These are phyloP conservation scores for Fusarium tuaranense DNA, from an alignment of 2,329 filamentous ascomycete genomes.

Conservation along the genomic window DNA sequence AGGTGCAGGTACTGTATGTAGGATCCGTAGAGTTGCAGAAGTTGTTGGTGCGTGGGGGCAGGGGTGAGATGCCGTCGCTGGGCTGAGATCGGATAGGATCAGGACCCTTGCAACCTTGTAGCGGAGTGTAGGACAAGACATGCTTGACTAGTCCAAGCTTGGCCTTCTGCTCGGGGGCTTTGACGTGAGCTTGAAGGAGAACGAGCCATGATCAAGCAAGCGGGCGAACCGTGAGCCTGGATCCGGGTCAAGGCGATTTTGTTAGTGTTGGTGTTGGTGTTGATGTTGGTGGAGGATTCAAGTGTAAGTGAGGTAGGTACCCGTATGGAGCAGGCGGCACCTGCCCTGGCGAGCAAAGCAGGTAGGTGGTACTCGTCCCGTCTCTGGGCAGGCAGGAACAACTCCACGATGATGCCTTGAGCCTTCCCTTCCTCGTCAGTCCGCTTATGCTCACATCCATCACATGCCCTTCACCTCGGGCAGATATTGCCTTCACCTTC, in stretches of 20 bases:
- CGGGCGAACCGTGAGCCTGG: constrained; percentile 10
- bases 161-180: not conserved
- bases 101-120: constrained; percentile 11
- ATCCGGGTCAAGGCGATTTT: constrained; percentile 10
- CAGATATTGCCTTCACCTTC: constrained; percentile 4
- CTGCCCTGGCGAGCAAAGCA: not conserved
- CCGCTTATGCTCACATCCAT: constrained; percentile 10
- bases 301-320: constrained; percentile 10
- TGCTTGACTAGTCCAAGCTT: not conserved
- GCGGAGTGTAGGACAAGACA: constrained; percentile 6
- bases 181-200: constrained; percentile 1
- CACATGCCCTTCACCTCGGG: constrained; percentile 11
- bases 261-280: constrained; percentile 8
- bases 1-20: constrained; percentile 15
- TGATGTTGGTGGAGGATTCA: constrained; percentile 9
- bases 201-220: constrained; percentile 17
- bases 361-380: not conserved
- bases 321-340: not conserved
- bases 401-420: constrained; percentile 9
- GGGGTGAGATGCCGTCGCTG: constrained; percentile 20
- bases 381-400: constrained; percentile 1
- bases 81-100: constrained; percentile 22
- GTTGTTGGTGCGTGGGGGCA: constrained; percentile 31
- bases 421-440: not conserved
- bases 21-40: constrained; percentile 8